Evolutionary conservation across 768 basidiomycete genomes (phyloP).

Genomic region (Omphalotus guepiniiformis): DNA sequence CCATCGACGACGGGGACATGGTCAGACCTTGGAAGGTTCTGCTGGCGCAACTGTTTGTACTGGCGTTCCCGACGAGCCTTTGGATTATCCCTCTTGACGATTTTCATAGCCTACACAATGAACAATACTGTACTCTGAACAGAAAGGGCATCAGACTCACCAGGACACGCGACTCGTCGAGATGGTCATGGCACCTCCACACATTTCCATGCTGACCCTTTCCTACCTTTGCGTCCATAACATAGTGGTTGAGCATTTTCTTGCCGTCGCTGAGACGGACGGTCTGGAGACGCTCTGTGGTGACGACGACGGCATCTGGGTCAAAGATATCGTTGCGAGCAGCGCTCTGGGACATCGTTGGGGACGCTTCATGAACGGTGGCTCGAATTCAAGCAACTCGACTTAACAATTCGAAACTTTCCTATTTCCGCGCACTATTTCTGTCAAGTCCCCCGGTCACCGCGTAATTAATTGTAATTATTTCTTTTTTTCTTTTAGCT

Average conservation of each 20-base stretch:
- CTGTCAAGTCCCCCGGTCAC: slow-evolving; percentile 28
- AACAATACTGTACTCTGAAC: too few relatives aligned
- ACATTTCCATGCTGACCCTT: slow-evolving; percentile 91
- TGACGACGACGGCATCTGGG: slow-evolving; percentile 42
- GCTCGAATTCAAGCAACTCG: slow-evolving; percentile 21
- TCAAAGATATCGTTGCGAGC: slow-evolving; percentile 23
- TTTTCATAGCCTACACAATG: slow-evolving; percentile 67
- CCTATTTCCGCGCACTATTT: slow-evolving; percentile 6
- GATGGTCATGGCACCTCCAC: slow-evolving; percentile 55
- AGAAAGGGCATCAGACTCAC: too few relatives aligned
- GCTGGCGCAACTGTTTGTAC: slow-evolving; percentile 30
- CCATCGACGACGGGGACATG: slow-evolving; percentile 62
- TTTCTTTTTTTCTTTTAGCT: not conserved
- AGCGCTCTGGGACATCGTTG: slow-evolving; percentile 18
- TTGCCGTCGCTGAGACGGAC: slow-evolving; percentile 31
- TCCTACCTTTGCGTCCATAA: slow-evolving; percentile 71
- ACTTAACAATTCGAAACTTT: slow-evolving; percentile 9
- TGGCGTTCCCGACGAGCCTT: slow-evolving; percentile 47
- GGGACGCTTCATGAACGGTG: slow-evolving; percentile 18
- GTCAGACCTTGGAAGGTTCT: slow-evolving; percentile 36
- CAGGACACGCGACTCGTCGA: too few relatives aligned
- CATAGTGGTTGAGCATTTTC: slow-evolving; percentile 81
- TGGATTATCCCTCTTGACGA: slow-evolving; percentile 66
- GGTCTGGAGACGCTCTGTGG: slow-evolving; percentile 41
- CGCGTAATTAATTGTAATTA: not conserved